Evolutionary conservation across 2,329 filamentous ascomycete species (phyloP), one percentile per base, ranked within the genome.

Genomic region (Exophiala dermatitidis): DNA sequence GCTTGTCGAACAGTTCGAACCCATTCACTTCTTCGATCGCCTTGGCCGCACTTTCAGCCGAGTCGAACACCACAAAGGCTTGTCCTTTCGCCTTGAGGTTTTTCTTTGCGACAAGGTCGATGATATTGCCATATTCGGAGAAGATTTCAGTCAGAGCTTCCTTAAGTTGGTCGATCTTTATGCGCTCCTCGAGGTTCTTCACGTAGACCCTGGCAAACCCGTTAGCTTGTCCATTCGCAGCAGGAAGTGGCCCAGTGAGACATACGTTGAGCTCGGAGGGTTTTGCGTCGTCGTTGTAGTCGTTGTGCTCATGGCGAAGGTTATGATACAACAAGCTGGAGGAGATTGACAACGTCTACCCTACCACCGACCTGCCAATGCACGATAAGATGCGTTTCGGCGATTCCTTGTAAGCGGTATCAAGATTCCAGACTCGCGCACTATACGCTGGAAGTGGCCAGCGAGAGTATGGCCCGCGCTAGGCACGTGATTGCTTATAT

Each of bases 81-180:
- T 98, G 93, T 8, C 93, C 93, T 69, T 94, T 96, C 41, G 89
- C 88, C 68, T 88, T 90, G 31, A 97, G 72, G 69, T 94, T 96
- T 60, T 82, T 88, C 75, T 95, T 95, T 42, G 88, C 88, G 55
- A 95, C 80, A 48, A 95, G 81, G 59, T 95, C 90, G 63, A 95
- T 73, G 57, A 95, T 82, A 53, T 77, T 84, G 59, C 93, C 93
- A 71, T 93, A 96, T 70, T 95, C 88, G 59, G 83, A 83, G 73
- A 97, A 97, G 65, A 97, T 78, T 59, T 84, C 82, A 26, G 72
- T 74, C 10, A 98, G 78, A 0, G 87, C 80, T 61, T 85, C 80
- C 60, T 84, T 86, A 50, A 97, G 77, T 6, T 81, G 73, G 33
- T 90, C 85, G 53, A 88, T 77, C 69, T 95, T 95, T 71, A 95